phyloP scores from a whole-genome alignment of 1,139 yeast genomes.

The Candida neerlandica region DNA sequence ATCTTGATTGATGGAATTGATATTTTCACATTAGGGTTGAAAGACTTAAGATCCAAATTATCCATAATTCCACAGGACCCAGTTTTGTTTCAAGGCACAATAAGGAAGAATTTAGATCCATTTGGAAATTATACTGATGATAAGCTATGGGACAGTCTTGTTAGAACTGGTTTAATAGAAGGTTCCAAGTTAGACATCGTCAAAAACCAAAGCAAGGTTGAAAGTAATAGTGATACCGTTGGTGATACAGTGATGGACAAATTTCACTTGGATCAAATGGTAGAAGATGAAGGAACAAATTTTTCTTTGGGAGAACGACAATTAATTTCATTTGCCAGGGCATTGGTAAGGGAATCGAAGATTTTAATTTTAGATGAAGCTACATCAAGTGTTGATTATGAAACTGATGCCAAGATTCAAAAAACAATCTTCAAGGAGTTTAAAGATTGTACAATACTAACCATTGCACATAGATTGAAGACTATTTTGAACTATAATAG shows the following conservation, averaged over 20 bases:
- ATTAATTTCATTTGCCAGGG: slow-evolving; percentile 55
- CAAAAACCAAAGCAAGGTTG: slow-evolving; percentile 21
- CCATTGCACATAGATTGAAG: slow-evolving; percentile 58
- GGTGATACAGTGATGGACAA: slow-evolving; percentile 29
- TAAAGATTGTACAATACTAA: slow-evolving; percentile 48
- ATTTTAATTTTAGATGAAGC: slow-evolving; percentile 59
- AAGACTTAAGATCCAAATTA: slow-evolving; percentile 34
- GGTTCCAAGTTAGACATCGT: slow-evolving; percentile 25
- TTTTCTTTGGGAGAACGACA: slow-evolving; percentile 60
- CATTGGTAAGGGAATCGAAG: slow-evolving; percentile 52
- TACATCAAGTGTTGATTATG: slow-evolving; percentile 59
- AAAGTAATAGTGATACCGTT: slow-evolving; percentile 17
- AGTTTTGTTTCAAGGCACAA: slow-evolving; percentile 42
- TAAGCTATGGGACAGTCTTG: slow-evolving; percentile 45
- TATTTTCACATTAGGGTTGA: slow-evolving; percentile 43
- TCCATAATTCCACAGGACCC: slow-evolving; percentile 52
- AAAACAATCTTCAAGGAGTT: slow-evolving; percentile 49
- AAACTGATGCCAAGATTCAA: slow-evolving; percentile 55
- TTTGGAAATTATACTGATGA: slow-evolving; percentile 41
- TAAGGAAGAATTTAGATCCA: slow-evolving; percentile 47
- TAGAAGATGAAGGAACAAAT: slow-evolving; percentile 57
- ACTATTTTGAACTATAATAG: slow-evolving; percentile 55
- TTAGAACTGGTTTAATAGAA: slow-evolving; percentile 44
- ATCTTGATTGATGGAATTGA: slow-evolving; percentile 64
- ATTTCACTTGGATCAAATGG: slow-evolving; percentile 53